phyloP scores from a whole-genome alignment of 306 rosid genomes.

The Fragaria nilgerrensis region DNA sequence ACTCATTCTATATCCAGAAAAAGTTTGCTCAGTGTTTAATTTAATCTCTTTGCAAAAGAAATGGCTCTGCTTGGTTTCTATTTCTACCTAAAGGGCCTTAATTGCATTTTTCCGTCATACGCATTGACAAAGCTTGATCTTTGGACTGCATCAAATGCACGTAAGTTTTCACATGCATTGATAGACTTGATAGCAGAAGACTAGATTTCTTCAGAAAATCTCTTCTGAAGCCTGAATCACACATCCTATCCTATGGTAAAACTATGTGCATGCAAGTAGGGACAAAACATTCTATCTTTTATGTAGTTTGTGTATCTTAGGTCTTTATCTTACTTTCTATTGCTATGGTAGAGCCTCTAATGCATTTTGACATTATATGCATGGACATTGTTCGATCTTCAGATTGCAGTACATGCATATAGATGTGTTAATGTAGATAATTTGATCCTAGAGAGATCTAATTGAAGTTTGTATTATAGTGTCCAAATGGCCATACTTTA shows the following conservation, averaged over 20 bases:
- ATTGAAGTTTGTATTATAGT: conserved; percentile 28
- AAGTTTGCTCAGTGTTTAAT: background rate
- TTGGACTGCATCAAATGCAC: background rate
- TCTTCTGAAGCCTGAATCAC: background rate
- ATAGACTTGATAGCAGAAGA: background rate
- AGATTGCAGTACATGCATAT: background rate
- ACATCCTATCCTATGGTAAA: background rate
- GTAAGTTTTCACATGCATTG: background rate
- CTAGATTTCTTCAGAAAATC: background rate
- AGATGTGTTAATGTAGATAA: background rate
- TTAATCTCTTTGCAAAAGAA: background rate
- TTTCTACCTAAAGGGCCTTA: background rate
- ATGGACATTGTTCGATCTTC: background rate
- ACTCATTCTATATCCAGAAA: background rate
- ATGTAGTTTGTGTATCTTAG: background rate
- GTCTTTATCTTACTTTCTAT: background rate
- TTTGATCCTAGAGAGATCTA: background rate
- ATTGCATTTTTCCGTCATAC: background rate
- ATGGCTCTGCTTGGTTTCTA: background rate
- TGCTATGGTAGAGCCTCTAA: background rate
- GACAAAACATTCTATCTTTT: background rate
- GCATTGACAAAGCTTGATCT: background rate
- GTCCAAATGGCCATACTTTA: conserved; percentile 60
- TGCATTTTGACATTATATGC: background rate
- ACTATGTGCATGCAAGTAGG: background rate